A percentile compares a stretch with the other conserved stretches of the same genome.
phyloP scores from a whole-genome alignment of 257 asterid genomes.

The Solanum piurae region DNA sequence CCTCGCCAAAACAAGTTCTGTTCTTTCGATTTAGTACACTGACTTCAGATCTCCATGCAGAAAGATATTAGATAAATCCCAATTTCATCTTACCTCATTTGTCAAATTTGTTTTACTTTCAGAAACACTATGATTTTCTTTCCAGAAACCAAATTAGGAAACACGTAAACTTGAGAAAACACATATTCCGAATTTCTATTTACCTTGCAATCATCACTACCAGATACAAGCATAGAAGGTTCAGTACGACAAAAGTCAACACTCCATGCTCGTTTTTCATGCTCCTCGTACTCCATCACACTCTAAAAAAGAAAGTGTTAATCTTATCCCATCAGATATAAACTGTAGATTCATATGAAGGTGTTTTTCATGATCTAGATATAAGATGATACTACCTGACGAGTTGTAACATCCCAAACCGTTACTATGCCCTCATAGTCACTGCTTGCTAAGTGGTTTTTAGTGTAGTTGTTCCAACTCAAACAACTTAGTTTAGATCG shows the following conservation, averaged over 20 bases:
- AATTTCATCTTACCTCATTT: not conserved
- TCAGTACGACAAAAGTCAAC: constrained; percentile 75
- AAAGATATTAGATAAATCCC: not conserved
- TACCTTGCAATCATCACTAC: constrained; percentile 96
- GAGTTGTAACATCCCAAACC: constrained; percentile 86
- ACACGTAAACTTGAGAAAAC: not conserved
- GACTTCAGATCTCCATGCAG: not conserved
- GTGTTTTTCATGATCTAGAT: not conserved
- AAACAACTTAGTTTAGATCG: constrained; percentile 79
- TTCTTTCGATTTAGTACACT: not conserved
- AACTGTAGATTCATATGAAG: not conserved
- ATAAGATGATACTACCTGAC: constrained; percentile 42
- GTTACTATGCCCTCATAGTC: constrained; percentile 91
- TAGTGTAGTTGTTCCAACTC: constrained; percentile 80
- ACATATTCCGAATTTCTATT: not conserved
- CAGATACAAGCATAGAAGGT: constrained; percentile 87
- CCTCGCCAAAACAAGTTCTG: not conserved
- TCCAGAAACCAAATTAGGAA: not conserved
- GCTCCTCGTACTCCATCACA: constrained; percentile 91
- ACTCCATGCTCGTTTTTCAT: constrained; percentile 94
- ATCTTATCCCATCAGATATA: not conserved
- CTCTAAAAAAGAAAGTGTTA: constrained; percentile 32
- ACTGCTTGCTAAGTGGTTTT: constrained; percentile 74
- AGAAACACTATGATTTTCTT: not conserved
- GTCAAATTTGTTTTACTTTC: not conserved